These are phyloP conservation scores for Neoscytalidium dimidiatum DNA, from an alignment of 2,329 filamentous ascomycete species.

Conservation along the genomic window DNA sequence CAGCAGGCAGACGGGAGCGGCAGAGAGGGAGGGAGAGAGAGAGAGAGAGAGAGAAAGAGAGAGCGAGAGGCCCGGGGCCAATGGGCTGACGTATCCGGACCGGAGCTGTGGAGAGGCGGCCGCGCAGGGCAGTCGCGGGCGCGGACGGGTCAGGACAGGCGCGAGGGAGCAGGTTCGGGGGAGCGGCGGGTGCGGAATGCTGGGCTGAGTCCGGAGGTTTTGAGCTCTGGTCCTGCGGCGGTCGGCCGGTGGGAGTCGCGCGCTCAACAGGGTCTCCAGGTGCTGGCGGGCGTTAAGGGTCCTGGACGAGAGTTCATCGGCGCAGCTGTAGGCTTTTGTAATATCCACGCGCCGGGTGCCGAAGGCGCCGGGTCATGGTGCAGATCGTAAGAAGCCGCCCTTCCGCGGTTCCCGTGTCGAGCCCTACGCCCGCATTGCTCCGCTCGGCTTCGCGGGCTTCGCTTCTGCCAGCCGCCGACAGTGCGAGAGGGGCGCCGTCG, in stretches of 20 bases:
- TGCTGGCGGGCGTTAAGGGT: background rate
- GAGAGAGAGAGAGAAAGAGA: too few relatives aligned
- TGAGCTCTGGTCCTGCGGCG: background rate
- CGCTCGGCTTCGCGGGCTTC: slow-evolving; percentile 2
- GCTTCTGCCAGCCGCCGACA: background rate
- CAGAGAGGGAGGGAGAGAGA: background rate
- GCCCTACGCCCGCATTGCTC: background rate
- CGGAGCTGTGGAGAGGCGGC: background rate
- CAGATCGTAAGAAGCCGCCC: slow-evolving; percentile 18
- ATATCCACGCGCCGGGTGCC: slow-evolving; percentile 15
- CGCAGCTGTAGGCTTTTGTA: slow-evolving; percentile 19
- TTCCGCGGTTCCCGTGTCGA: slow-evolving; percentile 19
- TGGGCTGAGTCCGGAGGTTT: background rate
- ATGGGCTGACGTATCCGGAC: slow-evolving; percentile 12
- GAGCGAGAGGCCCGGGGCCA: background rate
- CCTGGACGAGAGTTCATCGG: slow-evolving; percentile 5
- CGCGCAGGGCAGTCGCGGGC: background rate
- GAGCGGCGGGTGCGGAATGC: background rate
- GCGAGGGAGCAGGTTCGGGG: background rate
- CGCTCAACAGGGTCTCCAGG: slow-evolving; percentile 9
- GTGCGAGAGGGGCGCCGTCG: slow-evolving; percentile 1
- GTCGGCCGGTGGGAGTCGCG: background rate
- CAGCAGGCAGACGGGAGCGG: background rate
- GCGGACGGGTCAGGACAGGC: background rate
- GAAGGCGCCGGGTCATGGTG: background rate